Evolutionary conservation across 305 asterid genomes (phyloP).

Genomic region (Petunia hybrid): DNA sequence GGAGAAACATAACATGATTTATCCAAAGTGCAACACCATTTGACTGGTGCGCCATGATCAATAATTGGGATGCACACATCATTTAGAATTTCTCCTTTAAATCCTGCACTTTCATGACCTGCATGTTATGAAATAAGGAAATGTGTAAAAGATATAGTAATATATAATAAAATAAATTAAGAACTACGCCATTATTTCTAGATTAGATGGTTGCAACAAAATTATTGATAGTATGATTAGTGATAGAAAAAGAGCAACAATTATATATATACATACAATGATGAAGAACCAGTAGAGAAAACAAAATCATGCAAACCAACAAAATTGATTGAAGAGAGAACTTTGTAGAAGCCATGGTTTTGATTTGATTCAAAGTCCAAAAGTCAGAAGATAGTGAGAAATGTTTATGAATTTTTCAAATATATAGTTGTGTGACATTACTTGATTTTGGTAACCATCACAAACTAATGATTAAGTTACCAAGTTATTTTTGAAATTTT

Average conservation of each 20-base stretch:
- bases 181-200: too few relatives aligned
- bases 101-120: background rate
- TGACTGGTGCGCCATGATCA: background rate
- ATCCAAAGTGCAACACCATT: background rate
- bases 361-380: background rate
- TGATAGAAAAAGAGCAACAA: too few relatives aligned
- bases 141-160: background rate
- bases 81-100: background rate
- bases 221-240: too few relatives aligned
- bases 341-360: background rate
- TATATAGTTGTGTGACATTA: background rate
- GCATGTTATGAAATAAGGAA: background rate
- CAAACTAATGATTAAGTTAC: background rate
- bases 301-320: background rate
- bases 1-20: background rate
- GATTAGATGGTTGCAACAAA: too few relatives aligned
- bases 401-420: background rate
- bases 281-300: background rate
- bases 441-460: background rate
- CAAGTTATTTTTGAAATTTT: background rate
- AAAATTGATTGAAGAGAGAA: background rate
- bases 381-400: background rate
- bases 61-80: background rate
- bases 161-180: too few relatives aligned
- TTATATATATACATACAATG: background rate